Conservation (phyloP, 306 rosid species). For the Malus fusca region DNA sequence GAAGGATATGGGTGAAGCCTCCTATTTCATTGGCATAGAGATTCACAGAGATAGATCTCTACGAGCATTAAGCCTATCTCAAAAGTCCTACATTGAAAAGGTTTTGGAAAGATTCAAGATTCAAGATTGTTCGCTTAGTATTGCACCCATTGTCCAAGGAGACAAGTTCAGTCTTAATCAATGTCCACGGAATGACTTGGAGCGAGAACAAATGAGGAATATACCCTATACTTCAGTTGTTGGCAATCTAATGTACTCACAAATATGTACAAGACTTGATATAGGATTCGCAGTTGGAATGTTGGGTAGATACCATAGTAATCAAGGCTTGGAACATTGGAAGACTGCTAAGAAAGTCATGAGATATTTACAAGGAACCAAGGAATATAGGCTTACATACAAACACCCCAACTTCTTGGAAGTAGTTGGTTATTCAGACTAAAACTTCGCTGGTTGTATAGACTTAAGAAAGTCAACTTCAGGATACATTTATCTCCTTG, state of each 20-base stretch:
- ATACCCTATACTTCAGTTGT: background rate
- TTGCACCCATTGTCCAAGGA: background rate
- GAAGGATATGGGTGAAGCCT: background rate
- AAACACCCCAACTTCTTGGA: background rate
- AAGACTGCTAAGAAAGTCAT: background rate
- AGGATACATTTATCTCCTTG: background rate
- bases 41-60: background rate
- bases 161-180: background rate
- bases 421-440: background rate
- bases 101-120: background rate
- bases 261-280: background rate
- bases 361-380: background rate
- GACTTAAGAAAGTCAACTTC: background rate
- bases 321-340: background rate
- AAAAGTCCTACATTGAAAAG: background rate
- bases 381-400: background rate
- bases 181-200: background rate
- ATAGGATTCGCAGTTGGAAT: background rate
- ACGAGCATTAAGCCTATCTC: background rate
- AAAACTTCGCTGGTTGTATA: background rate
- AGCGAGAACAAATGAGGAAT: background rate
- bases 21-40: background rate
- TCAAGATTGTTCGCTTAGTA: background rate
- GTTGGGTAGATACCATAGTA: background rate
- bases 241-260: background rate